Conservation (phyloP, 192 early-diverging fungal species). For the Coemansia asiatica region DNA sequence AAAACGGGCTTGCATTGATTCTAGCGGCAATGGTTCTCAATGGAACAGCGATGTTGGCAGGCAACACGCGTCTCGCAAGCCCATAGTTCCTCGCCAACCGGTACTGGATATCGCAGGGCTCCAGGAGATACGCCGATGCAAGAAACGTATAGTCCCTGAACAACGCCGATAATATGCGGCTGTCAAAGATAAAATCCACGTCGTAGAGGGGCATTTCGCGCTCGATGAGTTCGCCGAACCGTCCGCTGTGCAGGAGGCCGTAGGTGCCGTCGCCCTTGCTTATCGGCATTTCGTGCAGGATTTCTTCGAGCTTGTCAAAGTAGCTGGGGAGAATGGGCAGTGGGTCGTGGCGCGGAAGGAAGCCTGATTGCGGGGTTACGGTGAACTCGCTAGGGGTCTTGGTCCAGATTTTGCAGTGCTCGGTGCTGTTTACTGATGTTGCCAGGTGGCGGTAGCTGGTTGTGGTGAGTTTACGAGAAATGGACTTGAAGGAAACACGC, state of each 20-base stretch:
- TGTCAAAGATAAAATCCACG: conserved; percentile 70
- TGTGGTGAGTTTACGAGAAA: neutral
- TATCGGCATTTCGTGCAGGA: conserved; percentile 81
- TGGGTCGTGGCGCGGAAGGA: conserved; percentile 68
- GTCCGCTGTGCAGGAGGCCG: conserved; percentile 77
- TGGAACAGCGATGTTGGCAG: conserved; percentile 77
- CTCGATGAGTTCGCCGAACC: conserved; percentile 77
- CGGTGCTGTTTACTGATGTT: neutral
- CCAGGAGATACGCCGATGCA: conserved; percentile 84
- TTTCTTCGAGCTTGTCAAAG: conserved; percentile 67
- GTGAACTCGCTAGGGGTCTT: conserved; percentile 50
- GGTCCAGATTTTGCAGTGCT: conserved; percentile 9
- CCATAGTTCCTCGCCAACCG: conserved; percentile 74
- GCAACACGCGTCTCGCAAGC: conserved; percentile 71
- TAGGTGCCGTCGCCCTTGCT: conserved; percentile 61
- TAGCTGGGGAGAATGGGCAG: conserved; percentile 65
- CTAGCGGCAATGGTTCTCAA: conserved; percentile 68
- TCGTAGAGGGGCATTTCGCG: conserved; percentile 71
- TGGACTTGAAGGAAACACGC: neutral
- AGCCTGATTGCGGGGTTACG: conserved; percentile 54
- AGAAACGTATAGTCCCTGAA: conserved; percentile 88
- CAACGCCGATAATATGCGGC: conserved; percentile 68
- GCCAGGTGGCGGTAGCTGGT: neutral
- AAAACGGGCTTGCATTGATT: conserved; percentile 72
- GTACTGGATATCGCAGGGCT: conserved; percentile 84